Evolutionary conservation across 2,329 filamentous ascomycete genomes (phyloP), one percentile per base, ranked within the genome.

Genomic region (Apiospora kogelbergensis): DNA sequence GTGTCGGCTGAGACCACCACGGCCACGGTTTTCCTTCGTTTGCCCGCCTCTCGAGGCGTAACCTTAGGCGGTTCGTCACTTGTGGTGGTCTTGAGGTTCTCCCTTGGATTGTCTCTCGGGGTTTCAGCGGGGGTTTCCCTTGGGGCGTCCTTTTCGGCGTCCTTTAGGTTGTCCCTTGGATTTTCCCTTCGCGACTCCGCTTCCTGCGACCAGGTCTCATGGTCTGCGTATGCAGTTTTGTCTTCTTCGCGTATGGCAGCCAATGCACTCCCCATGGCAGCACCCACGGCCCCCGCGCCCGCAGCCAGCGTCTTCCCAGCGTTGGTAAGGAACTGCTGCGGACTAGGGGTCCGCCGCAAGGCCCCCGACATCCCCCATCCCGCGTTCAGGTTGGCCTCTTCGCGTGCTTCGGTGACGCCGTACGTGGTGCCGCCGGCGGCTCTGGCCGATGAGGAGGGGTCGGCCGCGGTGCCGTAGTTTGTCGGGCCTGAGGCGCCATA

Each of bases 141-240:
- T 22, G 60, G 20, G 37, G 7, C 20, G 60, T 33, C 13, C 20
- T 11, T 24, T 24, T 71, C 66, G 80, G 70, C 66, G 37, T 33
- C 13, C 20, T 5, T 24, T 26, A 22, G 3, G 46, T 3, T 24
- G 22, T 11, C 13, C 11, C 46, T 24, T 71, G 77, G 73, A 67
- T 82, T 83, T 68, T 85, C 83, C 73, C 83, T 83, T 76, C 91
- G 89, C 65, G 91, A 87, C 74, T 93, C 91, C 26, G 91, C 93
- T 81, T 98, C 95, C 79, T 98, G 94, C 17, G 92, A 94, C 95
- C 95, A 98, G 67, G 93, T 90, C 78, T 93, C 92, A 80, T 96
- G 93, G 79, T 98, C 95, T 72, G 90, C 90, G 78, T 92, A 96
- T 66, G 91, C 91, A 71, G 89, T 88, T 77, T 89, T 90, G 77